Base-by-base conservation (phyloP, 164 flowering plant genomes). In the Berberis vulgaris region DNA sequence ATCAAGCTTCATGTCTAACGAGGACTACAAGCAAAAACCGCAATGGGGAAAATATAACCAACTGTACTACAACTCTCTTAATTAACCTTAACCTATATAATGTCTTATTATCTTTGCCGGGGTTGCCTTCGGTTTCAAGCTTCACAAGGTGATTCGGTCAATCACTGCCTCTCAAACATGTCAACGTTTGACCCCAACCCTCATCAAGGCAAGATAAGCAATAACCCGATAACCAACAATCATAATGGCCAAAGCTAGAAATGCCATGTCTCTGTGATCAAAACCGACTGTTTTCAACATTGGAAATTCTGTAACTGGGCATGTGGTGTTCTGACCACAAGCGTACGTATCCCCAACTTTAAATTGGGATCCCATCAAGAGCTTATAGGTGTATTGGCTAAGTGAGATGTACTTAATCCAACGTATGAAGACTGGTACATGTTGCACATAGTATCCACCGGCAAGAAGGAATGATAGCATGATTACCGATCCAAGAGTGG, bases 371-470 rank as follows among this genome's bases (percentile, higher is more conserved):
- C 3, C 44, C 47, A 62, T 50, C 1, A 62, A 52, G 13, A 62
- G 57, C 45, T 41, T 62, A 39, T 62, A 62, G 7, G 47, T 41
- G 46, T 62, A 41, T 2, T 43, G 43, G 26, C 39, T 62, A 50
- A 50, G 38, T 1, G 65, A 62, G 4, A 62, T 41, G 72, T 60
- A 66, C 58, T 60, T 53, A 13, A 59, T 45, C 69, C 69, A 66
- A 10, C 26, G 9, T 2, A 66, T 53, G 45, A 66, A 66, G 12
- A 10, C 8, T 42, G 69, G 69, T 1, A 66, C 58, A 50, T 52
- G 49, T 7, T 54, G 26, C 8, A 66, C 45, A n/a, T 50, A 66
- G 46, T 13, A 66, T 0, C 69, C 69, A 7, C 69, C 62, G 6
- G 38, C 57, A 6, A 66, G 26, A 2, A 44, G 6, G 50, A 66